Evolutionary conservation across 768 basidiomycete genomes (phyloP).

Genomic region (Pholiota molesta): DNA sequence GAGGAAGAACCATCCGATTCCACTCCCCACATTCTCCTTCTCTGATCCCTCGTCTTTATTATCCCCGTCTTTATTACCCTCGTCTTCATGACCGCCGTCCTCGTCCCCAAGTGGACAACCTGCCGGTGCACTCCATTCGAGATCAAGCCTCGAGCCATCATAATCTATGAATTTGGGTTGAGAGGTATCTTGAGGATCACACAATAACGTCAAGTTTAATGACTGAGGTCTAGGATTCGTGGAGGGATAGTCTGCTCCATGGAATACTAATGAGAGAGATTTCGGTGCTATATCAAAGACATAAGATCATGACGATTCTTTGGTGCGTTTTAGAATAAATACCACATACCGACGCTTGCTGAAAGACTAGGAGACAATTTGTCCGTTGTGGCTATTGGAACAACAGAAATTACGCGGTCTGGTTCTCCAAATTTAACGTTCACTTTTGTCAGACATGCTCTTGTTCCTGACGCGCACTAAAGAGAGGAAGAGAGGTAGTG

Average conservation of each 20-base stretch:
- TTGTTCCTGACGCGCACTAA: constrained; percentile 65
- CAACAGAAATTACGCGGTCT: constrained; percentile 72
- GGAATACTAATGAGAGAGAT: constrained; percentile 57
- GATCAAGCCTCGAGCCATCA: constrained; percentile 50
- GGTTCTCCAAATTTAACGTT: constrained; percentile 57
- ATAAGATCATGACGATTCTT: not conserved
- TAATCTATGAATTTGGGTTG: constrained; percentile 63
- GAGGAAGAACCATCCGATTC: constrained; percentile 88
- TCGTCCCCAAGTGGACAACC: constrained; percentile 53
- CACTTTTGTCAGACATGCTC: constrained; percentile 72
- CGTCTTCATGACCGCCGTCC: constrained; percentile 31
- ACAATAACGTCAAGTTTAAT: constrained; percentile 64
- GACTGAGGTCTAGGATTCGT: constrained; percentile 53
- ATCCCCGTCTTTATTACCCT: constrained; percentile 22
- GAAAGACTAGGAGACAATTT: constrained; percentile 33
- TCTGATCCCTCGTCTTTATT: constrained; percentile 26
- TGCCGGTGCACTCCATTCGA: constrained; percentile 66
- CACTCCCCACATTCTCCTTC: constrained; percentile 55
- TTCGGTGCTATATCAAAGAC: constrained; percentile 44
- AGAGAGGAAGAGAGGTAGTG: constrained; percentile 8
- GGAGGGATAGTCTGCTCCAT: constrained; percentile 64
- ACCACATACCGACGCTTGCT: constrained; percentile 40
- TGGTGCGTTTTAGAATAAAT: not conserved
- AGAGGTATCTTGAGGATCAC: constrained; percentile 43
- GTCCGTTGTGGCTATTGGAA: constrained; percentile 63